Evolutionary conservation across 192 early-diverging fungal species (phyloP).

Genomic region (Linnemannia schmuckeri): DNA sequence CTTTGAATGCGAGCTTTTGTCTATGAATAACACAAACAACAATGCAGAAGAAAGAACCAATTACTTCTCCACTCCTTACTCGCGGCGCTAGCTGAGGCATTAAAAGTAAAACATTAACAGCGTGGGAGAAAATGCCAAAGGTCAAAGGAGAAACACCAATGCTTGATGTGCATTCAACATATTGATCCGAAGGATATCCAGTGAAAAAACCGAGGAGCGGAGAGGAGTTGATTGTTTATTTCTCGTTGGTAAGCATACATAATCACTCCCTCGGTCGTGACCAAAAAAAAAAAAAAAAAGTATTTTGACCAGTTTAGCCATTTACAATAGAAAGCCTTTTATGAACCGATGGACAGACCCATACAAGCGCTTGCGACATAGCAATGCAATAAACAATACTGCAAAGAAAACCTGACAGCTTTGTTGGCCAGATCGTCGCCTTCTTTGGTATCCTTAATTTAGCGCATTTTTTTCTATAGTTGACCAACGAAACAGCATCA

Average conservation of each 20-base stretch:
- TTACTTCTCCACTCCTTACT: too few relatives aligned
- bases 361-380: too few relatives aligned
- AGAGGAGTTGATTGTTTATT: constrained; percentile 6
- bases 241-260: constrained; percentile 14
- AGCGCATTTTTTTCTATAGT: not conserved
- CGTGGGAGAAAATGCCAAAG: not conserved
- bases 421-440: not conserved
- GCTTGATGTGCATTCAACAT: not conserved
- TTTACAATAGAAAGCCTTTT: not conserved
- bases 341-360: too few relatives aligned
- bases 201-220: not conserved
- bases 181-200: not conserved
- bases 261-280: too few relatives aligned
- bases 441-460: not conserved
- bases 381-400: too few relatives aligned
- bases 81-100: too few relatives aligned
- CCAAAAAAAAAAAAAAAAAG: too few relatives aligned
- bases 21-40: too few relatives aligned
- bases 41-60: too few relatives aligned
- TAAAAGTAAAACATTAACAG: too few relatives aligned
- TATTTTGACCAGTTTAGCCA: not conserved
- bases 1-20: not conserved
- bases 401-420: too few relatives aligned
- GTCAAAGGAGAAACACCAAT: not conserved
- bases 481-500: not conserved